Percentiles rank a stretch among this genome's conserved stretches.
These are phyloP conservation scores for Ophiognomonia clavigignenti-juglandacearum DNA, from an alignment of 2,329 filamentous ascomycete species.

Conservation along the genomic window DNA sequence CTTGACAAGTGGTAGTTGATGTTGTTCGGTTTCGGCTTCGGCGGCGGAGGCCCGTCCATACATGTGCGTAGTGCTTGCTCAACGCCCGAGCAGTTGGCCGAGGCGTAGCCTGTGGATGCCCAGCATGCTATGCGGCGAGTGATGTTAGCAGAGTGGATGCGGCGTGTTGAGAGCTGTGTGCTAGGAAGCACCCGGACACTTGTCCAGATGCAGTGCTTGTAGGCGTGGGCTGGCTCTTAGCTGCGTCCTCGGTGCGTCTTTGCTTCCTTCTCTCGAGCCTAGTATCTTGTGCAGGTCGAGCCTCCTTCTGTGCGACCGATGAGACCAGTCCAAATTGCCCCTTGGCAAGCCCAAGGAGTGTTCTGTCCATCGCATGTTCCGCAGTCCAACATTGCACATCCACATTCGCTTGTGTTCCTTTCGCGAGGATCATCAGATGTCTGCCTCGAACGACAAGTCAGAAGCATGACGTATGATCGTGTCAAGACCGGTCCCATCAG, in stretches of 20 bases:
- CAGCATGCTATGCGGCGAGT: conserved; percentile 60
- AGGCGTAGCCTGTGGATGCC: conserved; percentile 71
- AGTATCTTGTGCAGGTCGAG: too few relatives aligned
- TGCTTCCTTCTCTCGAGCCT: too few relatives aligned
- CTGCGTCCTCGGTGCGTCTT: too few relatives aligned
- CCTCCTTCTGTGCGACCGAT: too few relatives aligned
- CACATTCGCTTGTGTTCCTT: too few relatives aligned
- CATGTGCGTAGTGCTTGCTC: conserved; percentile 58
- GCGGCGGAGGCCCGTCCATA: conserved; percentile 72
- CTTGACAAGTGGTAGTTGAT: conserved; percentile 91
- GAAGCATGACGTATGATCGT: too few relatives aligned
- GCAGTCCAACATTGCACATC: too few relatives aligned
- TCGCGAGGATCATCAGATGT: too few relatives aligned
- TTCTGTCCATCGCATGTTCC: not conserved
- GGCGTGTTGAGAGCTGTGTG: not conserved
- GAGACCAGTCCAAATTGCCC: not conserved
- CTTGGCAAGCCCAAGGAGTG: not conserved
- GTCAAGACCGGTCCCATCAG: too few relatives aligned
- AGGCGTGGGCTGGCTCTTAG: not conserved
- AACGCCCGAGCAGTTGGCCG: conserved; percentile 52
- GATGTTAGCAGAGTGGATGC: conserved; percentile 5
- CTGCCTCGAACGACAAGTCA: too few relatives aligned
- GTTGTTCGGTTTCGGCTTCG: conserved; percentile 55
- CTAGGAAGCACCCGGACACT: not conserved
- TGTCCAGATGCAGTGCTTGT: not conserved